Evolutionary conservation across 352 stramenopile species (phyloP), one percentile per base, ranked within the genome.

Genomic region (Globisporangium camurandrum): DNA sequence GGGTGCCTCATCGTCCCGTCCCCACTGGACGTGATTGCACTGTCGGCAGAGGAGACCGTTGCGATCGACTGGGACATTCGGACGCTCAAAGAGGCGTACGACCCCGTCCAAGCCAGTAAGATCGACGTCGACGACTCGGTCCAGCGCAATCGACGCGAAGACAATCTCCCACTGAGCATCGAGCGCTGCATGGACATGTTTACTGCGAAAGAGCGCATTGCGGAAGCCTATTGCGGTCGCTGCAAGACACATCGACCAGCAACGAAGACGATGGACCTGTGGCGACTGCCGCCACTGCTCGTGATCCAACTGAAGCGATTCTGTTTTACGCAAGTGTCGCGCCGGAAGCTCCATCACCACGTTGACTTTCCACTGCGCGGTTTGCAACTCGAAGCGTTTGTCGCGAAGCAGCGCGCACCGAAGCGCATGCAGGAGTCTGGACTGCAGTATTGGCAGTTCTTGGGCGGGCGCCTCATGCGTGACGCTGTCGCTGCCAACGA

Each of bases 271-370:
- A 97, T 99, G 81, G 93, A 98, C 57, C 63, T 99, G 0, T 99
- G 96, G 95, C 82, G 96, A 22, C 64, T 98, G 37, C 97, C 97
- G 30, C 96, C 96, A 0, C 63, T 99, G 40, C 71, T 99, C 4
- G 96, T 99, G n/a, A 98, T 99, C 51, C 97, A 99, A 39, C 74
- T 99, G n/a, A 99, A 99, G 64, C 88, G 97, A 16, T 99, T 99
- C 61, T 97, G 98, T 58, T 98, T 94, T 51, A 98, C 95, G n/a
- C 76, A 95, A 58, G 72, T 81, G 22, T 85, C 75, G 11, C 74
- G 88, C 22, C 72, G 93, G 54, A 99, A 99, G 69, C 68, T 99
- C 50, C 87, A 97, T 30, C 93, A 98, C 53, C 75, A 97, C 9
- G 95, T 99, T 30, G 75, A 97, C 31, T 99, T 98, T 57, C 95